Base-by-base conservation (phyloP, 2,329 filamentous ascomycete species). In the Pseudomassariella vexata region DNA sequence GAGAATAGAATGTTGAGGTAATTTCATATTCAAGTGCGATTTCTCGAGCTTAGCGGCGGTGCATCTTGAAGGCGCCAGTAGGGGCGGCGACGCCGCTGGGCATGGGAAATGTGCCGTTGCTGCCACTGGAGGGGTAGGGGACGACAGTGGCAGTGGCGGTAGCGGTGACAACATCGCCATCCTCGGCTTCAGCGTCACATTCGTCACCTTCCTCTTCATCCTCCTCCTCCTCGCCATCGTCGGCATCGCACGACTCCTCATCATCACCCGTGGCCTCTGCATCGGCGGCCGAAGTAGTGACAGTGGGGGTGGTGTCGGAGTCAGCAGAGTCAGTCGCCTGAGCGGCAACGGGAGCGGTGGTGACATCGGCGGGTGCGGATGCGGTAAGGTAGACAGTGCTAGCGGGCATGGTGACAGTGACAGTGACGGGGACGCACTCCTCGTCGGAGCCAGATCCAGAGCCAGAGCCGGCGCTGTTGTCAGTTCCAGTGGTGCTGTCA, bases 101-200 rank as follows among this genome's bases (percentile, higher is more conserved):
- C 39, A 48, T 39, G 28, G 56, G 40, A 35, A 38, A 39, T 30
- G 60, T 59, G 37, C 52, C 53, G 55, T 62, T 61, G 43, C 39
- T 46, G 32, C 38, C 36, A 41, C 50, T 50, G 31, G 48, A 52
- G 30, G 65, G 65, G 56, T 56, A 65, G 42, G 65, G 65, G 38
- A 63, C 48, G 37, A 48, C 44, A 31, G 45, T 52, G 20, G 48
- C 44, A 28, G 45, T 48, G 19, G 47, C 46, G 19, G 46, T 53
- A 25, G 46, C 50, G 19, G 46, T 53, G 30, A 60, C 54, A 32
- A 58, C 60, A 38, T 58, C 53, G 21, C 37, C 51, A 51, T 31
- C 51, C 47, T 42, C 48, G 36, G 40, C 41, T 23, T 53, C 50
- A 23, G 46, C 30, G 6, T 37, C 35, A 42, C 43, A 46, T 24